Evolutionary conservation across 2,329 filamentous ascomycete species (phyloP), one percentile per base, ranked within the genome.

Genomic region (Westerdykella aurantiaca): DNA sequence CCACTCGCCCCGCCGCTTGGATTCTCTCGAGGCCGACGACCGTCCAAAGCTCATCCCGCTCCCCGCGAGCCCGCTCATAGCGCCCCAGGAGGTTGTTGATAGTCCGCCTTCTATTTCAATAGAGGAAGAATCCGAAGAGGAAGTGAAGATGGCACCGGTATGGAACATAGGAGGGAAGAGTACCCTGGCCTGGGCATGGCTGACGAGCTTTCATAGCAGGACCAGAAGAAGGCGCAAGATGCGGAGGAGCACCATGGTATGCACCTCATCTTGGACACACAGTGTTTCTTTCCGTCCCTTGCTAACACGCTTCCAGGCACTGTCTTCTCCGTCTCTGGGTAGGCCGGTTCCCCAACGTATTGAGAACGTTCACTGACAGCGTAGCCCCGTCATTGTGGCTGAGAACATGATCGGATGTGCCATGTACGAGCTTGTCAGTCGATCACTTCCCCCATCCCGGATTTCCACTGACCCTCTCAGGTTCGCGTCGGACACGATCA

Each of bases 361-460:
- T 10, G 3, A 12, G 25, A 52, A 50, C 37, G 44, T 45, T 16
- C 33, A 10, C 33, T 35, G 33, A 35, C 33, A 14, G 13, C 16
- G 33, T 37, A 72, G 87, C 57, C 93, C 93, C 66, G 93, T 98
- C 77, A 85, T 98, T 62, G 81, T 98, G 59, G 93, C 91, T 68
- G 91, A 97, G 76, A 84, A 96, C 72, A 95, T 98, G 90, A 88
- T 91, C 66, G 93, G 93, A 70, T 93, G 93, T 79, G 90, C 93
- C 71, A 98, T 98, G 93, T 96, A 97, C 82, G 93, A 98, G 76
- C 79, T 98, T 76, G 89, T 89, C 77, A 59, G 82, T 69, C 29
- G 11, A 18, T 12, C n/a, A 14, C 5, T 35, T 7, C 33, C 3
- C 33, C 33, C n/a, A 42, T 43, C 1, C 14, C 25, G 34, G 23